Evolutionary conservation across 1,284 basidiomycete genomes (phyloP), one percentile per base, ranked within the genome.

Genomic region (Abortiporus biennis): DNA sequence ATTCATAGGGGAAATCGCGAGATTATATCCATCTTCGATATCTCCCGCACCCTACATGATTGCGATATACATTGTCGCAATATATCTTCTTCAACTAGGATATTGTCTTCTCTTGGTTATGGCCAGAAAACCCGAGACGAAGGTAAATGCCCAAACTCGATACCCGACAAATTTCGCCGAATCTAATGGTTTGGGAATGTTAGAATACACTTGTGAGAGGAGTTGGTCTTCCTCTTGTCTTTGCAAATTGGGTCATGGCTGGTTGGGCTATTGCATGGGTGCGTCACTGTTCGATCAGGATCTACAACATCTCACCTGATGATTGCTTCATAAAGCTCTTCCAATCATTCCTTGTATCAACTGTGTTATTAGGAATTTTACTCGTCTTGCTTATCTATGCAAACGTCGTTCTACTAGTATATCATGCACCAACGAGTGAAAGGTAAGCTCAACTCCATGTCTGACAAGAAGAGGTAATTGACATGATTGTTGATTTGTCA

Each of bases 191-290:
- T 4, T 33, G 27, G 30, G 30, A 24, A 23, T 25, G 6, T 8
- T 47, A 85, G 79, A 71, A 65, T 40, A 74, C 85, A 0, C 61
- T 91, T 4, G 73, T 84, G 1, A 79, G 86, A 52, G 89, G 81
- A 4, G 85, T 92, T 8, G 91, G 91, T 0, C 58, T 86, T 3
- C 72, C 84, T 1, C 73, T 94, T 33, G 85, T 92, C 0, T 57
- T 88, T 20, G 76, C 86, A 3, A 93, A 95, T 56, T 85, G 87
- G 73, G 54, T 86, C 5, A 84, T 91, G 76, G 89, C 85, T 0
- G 61, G 77, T 2, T 94, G 90, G 88, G 85, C 86, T 0, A 74
- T 93, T 31, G 69, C 82, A 49, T 93, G 85, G 77, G 85, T 91
- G 52, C 24, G 74, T 35, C 30, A 6, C 33, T 6, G 9, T 15